phyloP scores from a whole-genome alignment of 805 yeast species.

The Nakazawaea pomicola region DNA sequence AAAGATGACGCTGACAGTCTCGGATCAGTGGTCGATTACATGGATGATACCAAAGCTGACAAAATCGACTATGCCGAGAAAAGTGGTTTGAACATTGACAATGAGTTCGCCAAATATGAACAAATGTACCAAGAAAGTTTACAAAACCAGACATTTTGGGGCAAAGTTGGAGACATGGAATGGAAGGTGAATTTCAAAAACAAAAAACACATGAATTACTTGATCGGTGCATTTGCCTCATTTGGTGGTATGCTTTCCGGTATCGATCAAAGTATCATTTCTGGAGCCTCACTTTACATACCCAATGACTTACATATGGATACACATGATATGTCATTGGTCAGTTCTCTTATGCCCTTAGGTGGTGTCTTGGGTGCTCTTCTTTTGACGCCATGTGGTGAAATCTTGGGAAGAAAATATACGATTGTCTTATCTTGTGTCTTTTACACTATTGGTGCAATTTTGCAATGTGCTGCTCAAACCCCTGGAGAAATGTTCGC shows the following conservation, averaged over 20 bases:
- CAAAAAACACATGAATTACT: slow-evolving; percentile 39
- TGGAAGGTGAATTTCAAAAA: slow-evolving; percentile 36
- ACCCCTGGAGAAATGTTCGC: slow-evolving; percentile 47
- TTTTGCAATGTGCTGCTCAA: slow-evolving; percentile 48
- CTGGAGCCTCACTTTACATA: slow-evolving; percentile 58
- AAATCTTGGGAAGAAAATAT: slow-evolving; percentile 48
- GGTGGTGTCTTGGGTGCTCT: slow-evolving; percentile 65
- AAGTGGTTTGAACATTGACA: slow-evolving; percentile 28
- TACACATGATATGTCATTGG: slow-evolving; percentile 42
- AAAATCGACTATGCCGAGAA: slow-evolving; percentile 4
- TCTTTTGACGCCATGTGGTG: slow-evolving; percentile 53
- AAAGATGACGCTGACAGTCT: background rate
- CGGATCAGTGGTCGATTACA: slow-evolving; percentile 3
- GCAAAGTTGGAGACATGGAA: slow-evolving; percentile 32
- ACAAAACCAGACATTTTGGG: slow-evolving; percentile 29
- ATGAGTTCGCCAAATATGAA: slow-evolving; percentile 31
- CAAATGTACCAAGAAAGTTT: slow-evolving; percentile 26
- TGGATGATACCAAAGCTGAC: slow-evolving; percentile 5
- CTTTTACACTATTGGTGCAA: slow-evolving; percentile 58
- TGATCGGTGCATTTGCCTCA: slow-evolving; percentile 54
- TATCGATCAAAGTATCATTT: slow-evolving; percentile 60
- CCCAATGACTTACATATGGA: slow-evolving; percentile 34
- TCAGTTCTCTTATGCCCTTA: slow-evolving; percentile 59
- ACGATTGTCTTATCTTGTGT: slow-evolving; percentile 53
- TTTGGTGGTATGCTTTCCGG: slow-evolving; percentile 65